Percentiles rank a stretch among this genome's conserved stretches.
phyloP scores from a whole-genome alignment of 768 basidiomycete genomes.

The Kondoa subrosea region DNA sequence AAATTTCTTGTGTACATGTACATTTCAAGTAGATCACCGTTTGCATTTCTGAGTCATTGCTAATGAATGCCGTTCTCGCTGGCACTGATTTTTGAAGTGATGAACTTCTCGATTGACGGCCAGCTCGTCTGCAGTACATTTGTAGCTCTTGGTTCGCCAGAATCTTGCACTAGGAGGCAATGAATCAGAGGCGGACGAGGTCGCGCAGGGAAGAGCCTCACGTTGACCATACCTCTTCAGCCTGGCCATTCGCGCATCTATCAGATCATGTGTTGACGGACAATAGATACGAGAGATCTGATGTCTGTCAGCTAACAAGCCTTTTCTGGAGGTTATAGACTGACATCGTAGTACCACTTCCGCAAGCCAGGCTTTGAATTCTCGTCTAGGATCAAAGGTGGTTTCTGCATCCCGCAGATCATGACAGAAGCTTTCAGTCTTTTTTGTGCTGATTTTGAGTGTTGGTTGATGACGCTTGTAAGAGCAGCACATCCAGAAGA shows the following conservation, averaged over 20 bases:
- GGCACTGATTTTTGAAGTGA: neutral
- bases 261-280: slow-evolving; percentile 1
- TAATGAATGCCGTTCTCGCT: neutral
- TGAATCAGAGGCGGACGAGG: neutral
- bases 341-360: slow-evolving; percentile 22
- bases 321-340: neutral
- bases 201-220: neutral
- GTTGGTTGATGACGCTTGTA: slow-evolving; percentile 52
- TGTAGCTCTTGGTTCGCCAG: neutral
- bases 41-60: neutral
- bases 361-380: slow-evolving; percentile 13
- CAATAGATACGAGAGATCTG: slow-evolving; percentile 4
- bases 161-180: neutral
- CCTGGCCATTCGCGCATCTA: slow-evolving; percentile 14
- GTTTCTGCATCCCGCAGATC: slow-evolving; percentile 21
- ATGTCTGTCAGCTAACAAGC: neutral
- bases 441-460: slow-evolving; percentile 39
- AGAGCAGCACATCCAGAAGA: slow-evolving; percentile 64
- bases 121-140: neutral
- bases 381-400: slow-evolving; percentile 14
- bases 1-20: neutral
- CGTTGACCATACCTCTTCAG: slow-evolving; percentile 16
- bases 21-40: neutral
- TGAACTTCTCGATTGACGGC: neutral
- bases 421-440: slow-evolving; percentile 19